Evolutionary conservation across 208 protist genomes (phyloP), one percentile per base, ranked within the genome.

Genomic region (Strigomonas culicis): DNA sequence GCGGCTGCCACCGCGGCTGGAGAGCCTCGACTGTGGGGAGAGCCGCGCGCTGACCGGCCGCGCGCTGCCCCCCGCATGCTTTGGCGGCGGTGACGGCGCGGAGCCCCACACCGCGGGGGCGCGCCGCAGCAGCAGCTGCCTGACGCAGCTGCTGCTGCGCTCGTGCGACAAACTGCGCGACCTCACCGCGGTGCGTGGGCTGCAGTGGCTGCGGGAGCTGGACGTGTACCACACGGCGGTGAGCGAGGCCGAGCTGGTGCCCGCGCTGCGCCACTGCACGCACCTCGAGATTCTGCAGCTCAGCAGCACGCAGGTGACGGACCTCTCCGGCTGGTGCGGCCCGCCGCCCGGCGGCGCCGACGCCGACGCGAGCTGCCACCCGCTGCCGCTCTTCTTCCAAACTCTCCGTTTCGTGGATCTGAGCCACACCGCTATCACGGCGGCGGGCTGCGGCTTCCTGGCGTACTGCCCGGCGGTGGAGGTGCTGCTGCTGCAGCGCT

Each of bases 211-310:
- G 1, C 65, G 62, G 28, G 74, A 84, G 52, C 74, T 88, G 22
- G 81, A 88, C 41, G 66, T 88, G 1, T 78, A 88, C 59, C 81
- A 88, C 74, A 88, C 81, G n/a, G 61, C 31, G 43, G 63, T 88
- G 28, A 68, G 66, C 32, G 66, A 66, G 0, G 72, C 32, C 15
- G 34, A 53, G 28, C 53, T 83, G 53, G 68, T 73, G 15, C 4
- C 51, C 21, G 77, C 72, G 22, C 58, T 75, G 53, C 56, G 62
- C 49, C 31, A n/a, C 30, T 83, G 77, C 68, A 66, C 46, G 15
- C 68, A 41, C 2, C 25, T 83, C 25, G 65, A 79, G 64, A 66
- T 78, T 24, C 63, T 83, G 1, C 66, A 73, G 15, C 27, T 79
- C 4, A 68, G 64, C 22, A 83, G 73, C 55, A 83, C 72, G 24